Conservation (phyloP, 202 grass and related monocot genomes). For the Brachypodium distachyon region DNA sequence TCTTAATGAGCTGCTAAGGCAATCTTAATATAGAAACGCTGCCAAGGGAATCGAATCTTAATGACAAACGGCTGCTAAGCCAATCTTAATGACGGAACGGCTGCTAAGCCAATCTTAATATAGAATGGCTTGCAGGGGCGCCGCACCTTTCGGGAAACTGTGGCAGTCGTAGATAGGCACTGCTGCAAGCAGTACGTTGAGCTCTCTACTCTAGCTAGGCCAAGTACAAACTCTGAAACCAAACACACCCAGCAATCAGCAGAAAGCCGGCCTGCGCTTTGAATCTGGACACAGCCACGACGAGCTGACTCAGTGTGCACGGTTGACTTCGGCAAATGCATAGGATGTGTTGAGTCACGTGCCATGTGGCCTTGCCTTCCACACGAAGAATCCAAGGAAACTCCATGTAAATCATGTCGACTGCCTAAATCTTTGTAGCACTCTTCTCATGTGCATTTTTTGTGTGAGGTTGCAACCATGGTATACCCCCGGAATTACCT, state of each 20-base stretch:
- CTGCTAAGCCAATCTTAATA: neutral
- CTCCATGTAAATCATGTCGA: too few species aligned
- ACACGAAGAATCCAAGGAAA: too few species aligned
- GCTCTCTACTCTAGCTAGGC: too few species aligned
- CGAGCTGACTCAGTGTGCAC: neutral
- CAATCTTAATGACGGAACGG: neutral
- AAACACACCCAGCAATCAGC: neutral
- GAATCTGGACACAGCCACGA: neutral
- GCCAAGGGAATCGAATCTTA: neutral
- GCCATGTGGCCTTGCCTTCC: too few species aligned
- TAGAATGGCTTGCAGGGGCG: too few species aligned
- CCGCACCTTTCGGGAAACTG: too few species aligned
- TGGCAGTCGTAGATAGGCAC: too few species aligned
- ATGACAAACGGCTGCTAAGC: neutral
- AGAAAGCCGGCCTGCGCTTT: neutral
- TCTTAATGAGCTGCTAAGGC: neutral
- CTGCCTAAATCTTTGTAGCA: neutral
- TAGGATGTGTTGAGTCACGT: neutral
- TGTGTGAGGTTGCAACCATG: neutral
- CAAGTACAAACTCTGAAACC: neutral
- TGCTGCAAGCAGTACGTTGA: too few species aligned
- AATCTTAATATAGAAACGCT: neutral
- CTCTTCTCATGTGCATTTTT: too few species aligned
- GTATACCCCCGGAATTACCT: neutral
- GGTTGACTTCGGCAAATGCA: neutral